Percentiles rank a stretch among this genome's conserved stretches.
phyloP scores from a whole-genome alignment of 495 filamentous ascomycete genomes.

The Pseudevernia furfuracea region DNA sequence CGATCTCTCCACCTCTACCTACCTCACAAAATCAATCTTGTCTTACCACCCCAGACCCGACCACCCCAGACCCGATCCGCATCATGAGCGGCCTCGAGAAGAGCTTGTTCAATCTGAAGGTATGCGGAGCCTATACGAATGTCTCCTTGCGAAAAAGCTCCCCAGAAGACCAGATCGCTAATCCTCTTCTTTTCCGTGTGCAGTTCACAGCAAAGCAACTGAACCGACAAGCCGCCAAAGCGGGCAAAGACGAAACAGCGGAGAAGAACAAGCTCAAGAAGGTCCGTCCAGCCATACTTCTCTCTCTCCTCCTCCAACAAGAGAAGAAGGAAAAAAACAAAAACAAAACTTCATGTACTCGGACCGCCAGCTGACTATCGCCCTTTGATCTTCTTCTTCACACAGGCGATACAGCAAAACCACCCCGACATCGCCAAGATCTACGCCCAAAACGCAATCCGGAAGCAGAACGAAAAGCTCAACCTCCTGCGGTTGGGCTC shows the following conservation, averaged over 20 bases:
- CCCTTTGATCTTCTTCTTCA: too few relatives aligned
- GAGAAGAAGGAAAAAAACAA: too few relatives aligned
- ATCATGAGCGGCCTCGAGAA: conserved; percentile 5
- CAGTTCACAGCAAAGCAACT: conserved; percentile 82
- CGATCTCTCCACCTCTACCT: neutral
- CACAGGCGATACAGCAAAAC: conserved; percentile 51
- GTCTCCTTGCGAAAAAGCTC: neutral
- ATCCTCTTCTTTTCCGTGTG: neutral
- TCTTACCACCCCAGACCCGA: neutral
- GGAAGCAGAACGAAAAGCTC: conserved; percentile 63
- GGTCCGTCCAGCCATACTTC: conserved; percentile 32
- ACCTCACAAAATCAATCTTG: neutral
- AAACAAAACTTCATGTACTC: too few relatives aligned
- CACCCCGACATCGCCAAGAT: conserved; percentile 72
- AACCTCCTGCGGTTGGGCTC: conserved; percentile 53
- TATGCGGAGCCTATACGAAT: neutral
- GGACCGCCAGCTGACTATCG: neutral
- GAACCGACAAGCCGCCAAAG: conserved; percentile 71
- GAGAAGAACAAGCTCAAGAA: conserved; percentile 81
- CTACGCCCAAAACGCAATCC: conserved; percentile 76
- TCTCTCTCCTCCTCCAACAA: neutral
- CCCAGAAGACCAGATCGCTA: neutral
- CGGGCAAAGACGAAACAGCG: conserved; percentile 70
- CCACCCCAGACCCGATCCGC: neutral
- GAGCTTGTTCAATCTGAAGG: conserved; percentile 15